Conservation (phyloP, 2,329 filamentous ascomycete species). For the Zymoseptoria pseudotritici region DNA sequence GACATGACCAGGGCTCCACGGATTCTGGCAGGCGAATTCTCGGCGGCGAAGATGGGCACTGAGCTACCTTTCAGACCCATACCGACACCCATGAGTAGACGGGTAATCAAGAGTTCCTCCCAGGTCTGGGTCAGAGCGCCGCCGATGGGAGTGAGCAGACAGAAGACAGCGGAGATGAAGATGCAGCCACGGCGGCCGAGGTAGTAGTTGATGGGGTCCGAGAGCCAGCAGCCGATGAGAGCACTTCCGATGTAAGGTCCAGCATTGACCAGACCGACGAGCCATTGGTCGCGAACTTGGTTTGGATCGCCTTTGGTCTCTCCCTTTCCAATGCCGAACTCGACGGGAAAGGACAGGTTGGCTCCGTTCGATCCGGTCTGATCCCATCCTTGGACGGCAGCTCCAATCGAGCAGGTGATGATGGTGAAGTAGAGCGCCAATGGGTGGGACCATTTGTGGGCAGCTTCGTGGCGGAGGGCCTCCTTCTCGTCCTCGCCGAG, state of each 20-base stretch:
- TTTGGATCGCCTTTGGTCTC: constrained; percentile 21
- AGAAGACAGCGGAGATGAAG: constrained; percentile 44
- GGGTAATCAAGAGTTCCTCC: constrained; percentile 34
- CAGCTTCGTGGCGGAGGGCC: constrained; percentile 39
- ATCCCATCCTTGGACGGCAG: constrained; percentile 48
- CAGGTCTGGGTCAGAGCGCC: constrained; percentile 53
- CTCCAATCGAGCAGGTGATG: constrained; percentile 45
- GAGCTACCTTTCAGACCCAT: constrained; percentile 41
- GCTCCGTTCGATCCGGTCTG: constrained; percentile 49
- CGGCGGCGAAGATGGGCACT: constrained; percentile 46
- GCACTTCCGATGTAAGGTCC: constrained; percentile 45
- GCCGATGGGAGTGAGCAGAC: constrained; percentile 61
- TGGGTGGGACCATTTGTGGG: constrained; percentile 46
- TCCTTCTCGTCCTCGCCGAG: constrained; percentile 37
- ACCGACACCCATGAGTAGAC: constrained; percentile 34
- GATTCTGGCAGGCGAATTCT: constrained; percentile 49
- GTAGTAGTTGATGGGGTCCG: constrained; percentile 39
- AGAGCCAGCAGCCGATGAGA: constrained; percentile 15
- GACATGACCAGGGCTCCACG: constrained; percentile 51
- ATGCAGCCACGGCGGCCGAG: constrained; percentile 33
- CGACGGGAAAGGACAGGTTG: constrained; percentile 43
- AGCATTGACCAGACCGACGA: constrained; percentile 62
- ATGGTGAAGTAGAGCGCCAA: constrained; percentile 44
- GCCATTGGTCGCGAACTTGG: constrained; percentile 44
- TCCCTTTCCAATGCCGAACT: constrained; percentile 25